These are phyloP conservation scores for Ogataea nitratoaversa DNA, from an alignment of 805 yeast genomes.

Conservation along the genomic window DNA sequence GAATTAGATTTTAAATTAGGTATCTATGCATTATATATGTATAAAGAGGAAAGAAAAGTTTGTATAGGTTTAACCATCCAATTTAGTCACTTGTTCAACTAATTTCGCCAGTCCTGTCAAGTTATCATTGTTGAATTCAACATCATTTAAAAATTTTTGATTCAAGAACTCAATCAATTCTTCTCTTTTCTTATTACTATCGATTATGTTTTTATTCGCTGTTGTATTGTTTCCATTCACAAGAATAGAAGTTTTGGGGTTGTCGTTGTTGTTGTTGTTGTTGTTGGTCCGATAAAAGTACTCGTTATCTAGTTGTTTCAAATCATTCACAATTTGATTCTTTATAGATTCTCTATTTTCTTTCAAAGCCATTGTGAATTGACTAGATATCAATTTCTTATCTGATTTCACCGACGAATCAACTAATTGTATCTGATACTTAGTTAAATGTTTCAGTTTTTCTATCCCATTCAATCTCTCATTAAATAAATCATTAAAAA, in stretches of 20 bases:
- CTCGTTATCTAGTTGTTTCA: slow-evolving; percentile 16
- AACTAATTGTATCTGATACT: slow-evolving; percentile 13
- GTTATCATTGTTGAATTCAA: not conserved
- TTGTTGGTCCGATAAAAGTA: no score
- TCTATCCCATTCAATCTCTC: slow-evolving; percentile 9
- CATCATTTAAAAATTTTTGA: not conserved
- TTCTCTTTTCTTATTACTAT: no score
- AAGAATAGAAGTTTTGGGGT: no score
- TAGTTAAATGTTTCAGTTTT: slow-evolving; percentile 7
- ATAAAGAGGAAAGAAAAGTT: no score
- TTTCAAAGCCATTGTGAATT: slow-evolving; percentile 10
- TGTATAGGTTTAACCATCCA: not conserved
- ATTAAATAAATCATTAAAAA: slow-evolving; percentile 12
- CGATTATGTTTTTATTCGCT: no score
- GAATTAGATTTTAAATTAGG: no score
- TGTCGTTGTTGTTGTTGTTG: no score
- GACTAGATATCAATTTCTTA: slow-evolving; percentile 7
- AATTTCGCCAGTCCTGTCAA: not conserved
- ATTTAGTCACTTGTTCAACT: not conserved
- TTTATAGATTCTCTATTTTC: slow-evolving; percentile 21
- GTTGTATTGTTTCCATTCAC: no score
- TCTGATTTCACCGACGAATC: slow-evolving; percentile 7
- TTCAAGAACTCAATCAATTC: no score
- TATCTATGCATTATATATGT: not conserved
- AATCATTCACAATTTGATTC: slow-evolving; percentile 10